Percentiles rank a stretch among this genome's conserved stretches.
These are phyloP conservation scores for Crassisporium funariophilum DNA, from an alignment of 768 basidiomycete genomes.

Conservation along the genomic window DNA sequence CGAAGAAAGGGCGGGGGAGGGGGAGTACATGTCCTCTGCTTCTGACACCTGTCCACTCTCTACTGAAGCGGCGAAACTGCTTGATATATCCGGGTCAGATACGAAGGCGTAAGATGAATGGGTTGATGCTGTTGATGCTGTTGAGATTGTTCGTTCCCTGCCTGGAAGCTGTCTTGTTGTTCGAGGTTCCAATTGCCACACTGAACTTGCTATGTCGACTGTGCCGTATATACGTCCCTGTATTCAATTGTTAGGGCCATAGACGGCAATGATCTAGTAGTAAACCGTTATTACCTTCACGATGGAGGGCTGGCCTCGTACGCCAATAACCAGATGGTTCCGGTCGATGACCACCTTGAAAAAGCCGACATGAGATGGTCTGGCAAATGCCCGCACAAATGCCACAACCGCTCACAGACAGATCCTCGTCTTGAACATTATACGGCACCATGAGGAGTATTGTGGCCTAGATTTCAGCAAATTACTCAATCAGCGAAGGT, in stretches of 20 bases:
- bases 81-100: constrained; percentile 84
- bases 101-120: constrained; percentile 82
- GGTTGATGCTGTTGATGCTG: constrained; percentile 72
- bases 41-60: constrained; percentile 77
- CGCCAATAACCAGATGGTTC: constrained; percentile 71
- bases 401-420: constrained; percentile 49
- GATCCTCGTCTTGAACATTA: constrained; percentile 69
- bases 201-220: constrained; percentile 64
- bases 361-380: background rate
- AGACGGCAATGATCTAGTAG: background rate
- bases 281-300: constrained; percentile 57
- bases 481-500: constrained; percentile 17
- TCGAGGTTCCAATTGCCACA: constrained; percentile 83
- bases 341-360: constrained; percentile 71
- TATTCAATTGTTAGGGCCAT: constrained; percentile 1
- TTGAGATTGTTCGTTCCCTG: constrained; percentile 75
- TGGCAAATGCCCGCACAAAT: constrained; percentile 6
- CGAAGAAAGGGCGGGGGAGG: constrained; percentile 65
- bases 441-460: constrained; percentile 75
- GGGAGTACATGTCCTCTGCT: constrained; percentile 55
- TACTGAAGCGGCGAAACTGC: constrained; percentile 81
- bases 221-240: constrained; percentile 77
- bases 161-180: constrained; percentile 50
- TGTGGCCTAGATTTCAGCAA: constrained; percentile 55
- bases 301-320: constrained; percentile 66